These are phyloP conservation scores for Colletotrichum sp. DNA, from an alignment of 2,329 filamentous ascomycete genomes.

Conservation along the genomic window DNA sequence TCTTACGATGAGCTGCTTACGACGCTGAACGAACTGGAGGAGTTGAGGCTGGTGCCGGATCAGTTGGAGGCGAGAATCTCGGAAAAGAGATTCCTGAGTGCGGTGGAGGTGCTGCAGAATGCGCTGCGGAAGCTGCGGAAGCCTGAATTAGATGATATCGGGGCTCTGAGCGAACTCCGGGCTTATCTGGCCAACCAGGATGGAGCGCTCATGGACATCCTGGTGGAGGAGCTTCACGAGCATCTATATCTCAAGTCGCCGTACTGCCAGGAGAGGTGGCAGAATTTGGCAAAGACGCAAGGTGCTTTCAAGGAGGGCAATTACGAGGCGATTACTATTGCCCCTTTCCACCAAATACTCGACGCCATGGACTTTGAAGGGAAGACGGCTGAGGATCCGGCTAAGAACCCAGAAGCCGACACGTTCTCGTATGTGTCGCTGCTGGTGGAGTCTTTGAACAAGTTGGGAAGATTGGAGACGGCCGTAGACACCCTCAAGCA, in stretches of 20 bases:
- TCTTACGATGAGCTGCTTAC: constrained; percentile 90
- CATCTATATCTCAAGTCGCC: constrained; percentile 97
- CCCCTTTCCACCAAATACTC: constrained; percentile 63
- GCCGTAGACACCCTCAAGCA: constrained; percentile 93
- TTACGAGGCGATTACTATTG: constrained; percentile 46
- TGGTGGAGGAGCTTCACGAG: constrained; percentile 97
- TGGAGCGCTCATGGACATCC: constrained; percentile 85
- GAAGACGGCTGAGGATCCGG: constrained; percentile 80
- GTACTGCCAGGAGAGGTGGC: constrained; percentile 97
- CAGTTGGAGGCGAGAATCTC: constrained; percentile 93
- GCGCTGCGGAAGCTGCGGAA: constrained; percentile 83
- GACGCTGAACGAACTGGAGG: constrained; percentile 82
- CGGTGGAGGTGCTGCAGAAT: constrained; percentile 89
- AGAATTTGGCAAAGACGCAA: constrained; percentile 74
- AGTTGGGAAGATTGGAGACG: constrained; percentile 81
- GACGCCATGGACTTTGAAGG: constrained; percentile 65
- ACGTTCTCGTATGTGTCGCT: constrained; percentile 93
- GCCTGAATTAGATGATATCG: constrained; percentile 90
- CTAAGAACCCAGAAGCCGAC: constrained; percentile 92
- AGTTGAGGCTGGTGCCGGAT: constrained; percentile 87
- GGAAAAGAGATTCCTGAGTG: constrained; percentile 92
- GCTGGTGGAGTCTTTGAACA: constrained; percentile 87
- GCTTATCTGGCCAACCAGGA: constrained; percentile 94
- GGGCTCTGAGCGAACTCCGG: constrained; percentile 82
- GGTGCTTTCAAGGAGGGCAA: constrained; percentile 55